Conservation (phyloP, 345 rosid genomes). For the Euphorbia pulcherrima region DNA sequence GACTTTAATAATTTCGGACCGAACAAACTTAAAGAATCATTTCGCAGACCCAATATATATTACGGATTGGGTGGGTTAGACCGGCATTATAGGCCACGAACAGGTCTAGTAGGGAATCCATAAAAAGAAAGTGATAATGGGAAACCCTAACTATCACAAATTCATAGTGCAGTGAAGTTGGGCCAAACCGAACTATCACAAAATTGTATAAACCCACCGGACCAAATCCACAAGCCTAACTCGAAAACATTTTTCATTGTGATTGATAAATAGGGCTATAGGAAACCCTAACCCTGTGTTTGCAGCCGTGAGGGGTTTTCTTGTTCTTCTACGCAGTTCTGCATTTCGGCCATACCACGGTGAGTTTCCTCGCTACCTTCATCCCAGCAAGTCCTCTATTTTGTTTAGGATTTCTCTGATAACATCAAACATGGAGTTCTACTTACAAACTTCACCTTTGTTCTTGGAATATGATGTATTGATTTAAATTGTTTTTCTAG, state of each 20-base stretch:
- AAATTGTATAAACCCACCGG: not conserved
- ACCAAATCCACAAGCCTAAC: not conserved
- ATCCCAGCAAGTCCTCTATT: not conserved
- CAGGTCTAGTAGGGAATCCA: too few species aligned
- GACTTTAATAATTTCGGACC: too few species aligned
- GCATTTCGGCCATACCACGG: not conserved
- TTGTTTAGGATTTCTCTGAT: not conserved
- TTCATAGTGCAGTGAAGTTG: too few species aligned
- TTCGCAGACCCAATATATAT: too few species aligned
- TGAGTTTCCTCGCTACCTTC: not conserved
- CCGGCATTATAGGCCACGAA: too few species aligned
- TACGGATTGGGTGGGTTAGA: too few species aligned
- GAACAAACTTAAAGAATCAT: too few species aligned
- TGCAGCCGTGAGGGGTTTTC: not conserved
- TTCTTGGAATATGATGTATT: not conserved
- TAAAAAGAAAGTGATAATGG: too few species aligned
- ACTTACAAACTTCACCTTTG: not conserved
- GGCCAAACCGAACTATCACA: not conserved
- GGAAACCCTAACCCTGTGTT: not conserved
- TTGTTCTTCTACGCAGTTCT: slow-evolving; percentile 1
- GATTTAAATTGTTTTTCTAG: not conserved
- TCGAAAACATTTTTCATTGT: not conserved
- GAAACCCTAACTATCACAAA: too few species aligned
- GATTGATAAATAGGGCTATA: not conserved
- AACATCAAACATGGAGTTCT: not conserved